A percentile compares a stretch with the other conserved stretches of the same genome.
Evolutionary conservation across 495 filamentous ascomycete species (phyloP).

Genomic region (Hypomontagnella monticulosa): DNA sequence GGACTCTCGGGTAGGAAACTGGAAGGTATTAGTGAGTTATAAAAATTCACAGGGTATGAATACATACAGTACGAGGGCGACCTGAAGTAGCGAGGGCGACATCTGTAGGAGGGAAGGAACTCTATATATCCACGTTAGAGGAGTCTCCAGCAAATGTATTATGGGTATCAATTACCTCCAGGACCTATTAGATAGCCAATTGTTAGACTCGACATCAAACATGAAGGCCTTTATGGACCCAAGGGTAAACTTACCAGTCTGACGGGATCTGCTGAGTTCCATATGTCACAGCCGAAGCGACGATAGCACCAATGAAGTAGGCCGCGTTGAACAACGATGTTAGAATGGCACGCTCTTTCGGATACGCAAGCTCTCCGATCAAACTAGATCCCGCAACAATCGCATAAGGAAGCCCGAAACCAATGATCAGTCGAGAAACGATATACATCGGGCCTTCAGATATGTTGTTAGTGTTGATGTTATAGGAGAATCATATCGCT

Average conservation of each 20-base stretch:
- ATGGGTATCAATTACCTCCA: slow-evolving; percentile 56
- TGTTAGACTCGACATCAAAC: slow-evolving; percentile 6
- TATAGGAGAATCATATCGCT: background rate
- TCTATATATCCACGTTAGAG: slow-evolving; percentile 32
- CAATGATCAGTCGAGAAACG: slow-evolving; percentile 70
- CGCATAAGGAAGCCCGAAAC: slow-evolving; percentile 71
- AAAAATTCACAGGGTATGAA: background rate
- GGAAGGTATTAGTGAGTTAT: background rate
- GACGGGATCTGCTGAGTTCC: slow-evolving; percentile 65
- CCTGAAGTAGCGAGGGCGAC: slow-evolving; percentile 64
- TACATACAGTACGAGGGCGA: slow-evolving; percentile 59
- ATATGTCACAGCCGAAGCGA: slow-evolving; percentile 65
- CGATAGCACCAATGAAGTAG: slow-evolving; percentile 70
- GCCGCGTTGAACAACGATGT: slow-evolving; percentile 74
- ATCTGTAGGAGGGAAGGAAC: slow-evolving; percentile 69
- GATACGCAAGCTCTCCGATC: slow-evolving; percentile 73
- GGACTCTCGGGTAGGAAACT: slow-evolving; percentile 69
- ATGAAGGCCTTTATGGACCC: background rate
- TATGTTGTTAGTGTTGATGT: background rate
- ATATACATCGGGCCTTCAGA: slow-evolving; percentile 66
- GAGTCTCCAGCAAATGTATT: background rate
- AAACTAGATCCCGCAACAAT: slow-evolving; percentile 71
- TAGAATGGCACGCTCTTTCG: slow-evolving; percentile 71
- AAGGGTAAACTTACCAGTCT: slow-evolving; percentile 57
- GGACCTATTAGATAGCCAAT: slow-evolving; percentile 41